Base-by-base conservation (phyloP, 257 asterid species). In the Lavandula angustifolia region DNA sequence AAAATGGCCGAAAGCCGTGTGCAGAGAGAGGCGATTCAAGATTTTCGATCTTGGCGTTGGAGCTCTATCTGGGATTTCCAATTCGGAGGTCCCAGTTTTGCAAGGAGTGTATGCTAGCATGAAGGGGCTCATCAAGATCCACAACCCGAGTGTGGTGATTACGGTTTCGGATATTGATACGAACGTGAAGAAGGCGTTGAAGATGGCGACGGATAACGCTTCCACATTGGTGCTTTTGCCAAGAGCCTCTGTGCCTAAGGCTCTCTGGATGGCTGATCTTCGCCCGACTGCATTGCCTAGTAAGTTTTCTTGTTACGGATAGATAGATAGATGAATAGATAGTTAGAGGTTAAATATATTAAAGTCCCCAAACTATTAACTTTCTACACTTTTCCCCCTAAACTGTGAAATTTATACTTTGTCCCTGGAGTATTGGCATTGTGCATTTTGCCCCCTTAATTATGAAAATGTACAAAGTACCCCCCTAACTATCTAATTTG, bases 241-340 rank as follows among this genome's bases (percentile, higher is more conserved):
- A 1, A 81, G 83, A 59, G 8, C 76, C 1, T 85, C 96, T 0
- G 81, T 92, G 17, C 42, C 91, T 2, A 84, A 72, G 73, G 92
- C 80, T 62, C 87, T 92, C 1, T 92, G 99, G 99, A 90, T 92
- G 95, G 82, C 95, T 9, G 99, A 92, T 75, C 87, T 92, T 50
- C 94, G 96, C 40, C 65, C 99, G 37, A 81, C 95, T 0, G 84
- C 95, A 0, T 79, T 92, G 70, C 97, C 95, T 50, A 81, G 99
- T 92, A 84, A 75, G 90, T 41, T 34, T 6, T 5, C 56, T 33
- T 55, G 2, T 11, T 7, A 31, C 34, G 33, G 27, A 2, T 14
- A 48, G 17, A 48, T 7, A 22, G 27, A 22, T 22, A 22, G 27
- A 22, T 22, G 27, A 1, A 22, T 22, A 0, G 27, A n/a, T n/a